These are phyloP conservation scores for Nidularia pulvinata DNA, from an alignment of 768 basidiomycete species.

Conservation along the genomic window DNA sequence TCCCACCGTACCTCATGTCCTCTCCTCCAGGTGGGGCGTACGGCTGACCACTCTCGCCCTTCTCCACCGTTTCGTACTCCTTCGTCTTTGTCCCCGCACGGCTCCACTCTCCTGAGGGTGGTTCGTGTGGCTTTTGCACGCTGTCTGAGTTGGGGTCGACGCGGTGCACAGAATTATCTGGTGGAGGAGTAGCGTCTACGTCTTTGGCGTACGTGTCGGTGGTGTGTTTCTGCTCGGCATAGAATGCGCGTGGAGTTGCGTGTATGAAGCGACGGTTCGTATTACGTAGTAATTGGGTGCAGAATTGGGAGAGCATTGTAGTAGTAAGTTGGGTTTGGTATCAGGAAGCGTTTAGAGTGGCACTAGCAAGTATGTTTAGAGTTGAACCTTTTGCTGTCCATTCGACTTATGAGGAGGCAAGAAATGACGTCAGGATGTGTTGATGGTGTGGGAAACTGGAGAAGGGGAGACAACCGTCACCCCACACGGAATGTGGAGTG, in stretches of 20 bases:
- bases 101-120: constrained; percentile 45
- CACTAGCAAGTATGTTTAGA: too few species aligned
- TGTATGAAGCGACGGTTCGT: background rate
- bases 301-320: background rate
- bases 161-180: constrained; percentile 37
- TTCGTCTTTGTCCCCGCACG: constrained; percentile 34
- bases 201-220: constrained; percentile 48
- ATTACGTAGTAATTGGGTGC: background rate
- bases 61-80: constrained; percentile 22
- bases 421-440: too few species aligned
- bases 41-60: constrained; percentile 16
- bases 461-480: too few species aligned
- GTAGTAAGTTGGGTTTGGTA: too few species aligned
- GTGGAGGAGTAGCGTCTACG: constrained; percentile 39
- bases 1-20: constrained; percentile 24
- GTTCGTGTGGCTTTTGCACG: constrained; percentile 47
- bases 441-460: too few species aligned
- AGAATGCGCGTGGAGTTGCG: constrained; percentile 1
- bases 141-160: constrained; percentile 42
- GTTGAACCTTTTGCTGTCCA: too few species aligned
- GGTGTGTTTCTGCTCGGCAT: constrained; percentile 17
- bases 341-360: too few species aligned
- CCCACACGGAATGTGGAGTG: too few species aligned
- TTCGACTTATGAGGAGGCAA: too few species aligned
- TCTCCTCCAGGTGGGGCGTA: constrained; percentile 25